These are phyloP conservation scores for Schizophyllum amplum DNA, from an alignment of 1,284 basidiomycete species.

Conservation along the genomic window DNA sequence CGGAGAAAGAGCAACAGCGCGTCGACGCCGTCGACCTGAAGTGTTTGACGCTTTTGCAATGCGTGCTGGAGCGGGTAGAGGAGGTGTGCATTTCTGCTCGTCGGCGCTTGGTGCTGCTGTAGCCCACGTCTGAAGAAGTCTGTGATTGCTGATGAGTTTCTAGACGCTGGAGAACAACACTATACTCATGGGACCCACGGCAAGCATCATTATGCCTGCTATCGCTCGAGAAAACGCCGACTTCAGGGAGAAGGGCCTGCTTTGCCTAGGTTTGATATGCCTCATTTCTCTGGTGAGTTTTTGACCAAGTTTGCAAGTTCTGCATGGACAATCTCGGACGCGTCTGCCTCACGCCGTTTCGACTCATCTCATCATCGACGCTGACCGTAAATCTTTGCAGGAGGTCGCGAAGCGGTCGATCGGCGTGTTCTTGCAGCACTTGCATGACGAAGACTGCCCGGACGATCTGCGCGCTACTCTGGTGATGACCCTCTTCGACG, in stretches of 20 bases:
- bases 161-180: slow-evolving; percentile 90
- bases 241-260: slow-evolving; percentile 79
- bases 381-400: no score
- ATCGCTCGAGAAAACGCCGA: slow-evolving; percentile 79
- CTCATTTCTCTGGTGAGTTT: slow-evolving; percentile 67
- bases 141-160: no score
- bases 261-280: slow-evolving; percentile 83
- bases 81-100: no score
- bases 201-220: slow-evolving; percentile 85
- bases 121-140: no score
- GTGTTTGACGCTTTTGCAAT: slow-evolving; percentile 78
- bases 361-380: no score
- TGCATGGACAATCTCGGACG: no score
- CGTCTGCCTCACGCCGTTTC: no score
- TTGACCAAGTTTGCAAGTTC: no score
- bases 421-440: background rate
- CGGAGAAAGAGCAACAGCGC: slow-evolving; percentile 45
- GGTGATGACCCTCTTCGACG: background rate
- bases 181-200: slow-evolving; percentile 82
- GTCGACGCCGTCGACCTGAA: slow-evolving; percentile 72
- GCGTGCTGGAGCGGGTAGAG: slow-evolving; percentile 88
- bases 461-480: background rate
- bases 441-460: background rate
- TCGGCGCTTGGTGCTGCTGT: no score
- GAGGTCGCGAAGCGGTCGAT: background rate